Evolutionary conservation across 2,329 filamentous ascomycete genomes (phyloP), one percentile per base, ranked within the genome.

Genomic region (Cladosporium velox): DNA sequence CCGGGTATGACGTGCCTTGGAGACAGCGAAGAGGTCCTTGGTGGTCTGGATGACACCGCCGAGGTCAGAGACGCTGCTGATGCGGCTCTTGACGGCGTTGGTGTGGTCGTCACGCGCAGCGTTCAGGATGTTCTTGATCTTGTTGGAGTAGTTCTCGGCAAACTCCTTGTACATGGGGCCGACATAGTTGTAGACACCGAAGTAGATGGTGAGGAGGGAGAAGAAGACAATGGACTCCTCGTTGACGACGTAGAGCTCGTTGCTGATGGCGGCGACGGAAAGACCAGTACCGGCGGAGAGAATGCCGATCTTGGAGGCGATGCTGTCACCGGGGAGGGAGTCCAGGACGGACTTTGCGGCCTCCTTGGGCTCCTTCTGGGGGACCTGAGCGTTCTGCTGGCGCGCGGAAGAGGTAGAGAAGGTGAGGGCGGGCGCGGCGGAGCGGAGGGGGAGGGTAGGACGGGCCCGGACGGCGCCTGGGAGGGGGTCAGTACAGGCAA

Each of bases 231-330:
- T 91, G 70, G 93, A 91, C 86, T 99, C 95, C 87, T 99, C 95
- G 85, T 99, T 99, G 83, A 99, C 87, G 80, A 99, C 93, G 84
- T 97, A 98, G 86, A 98, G 93, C 88, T 99, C 95, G 85, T 96
- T 99, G 89, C 91, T 96, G 84, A 99, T 93, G 77, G 93, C 95
- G 79, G 95, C 96, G 81, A 96, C 87, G 77, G 91, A 93, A 75
- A 96, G 83, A 83, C 91, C 94, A 77, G 95, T 92, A 72, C 90
- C 90, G 76, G 92, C 93, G 78, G 94, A 98, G 77, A 99, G 90
- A 79, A 97, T 94, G 77, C 95, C 95, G 74, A 92, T 93, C 90
- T 99, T 99, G 82, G 92, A 96, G 79, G 96, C 84, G 72, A 97
- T 85, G 78, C 87, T 94, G 87, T 88, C 97, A 75, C 96, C 95